Conservation (phyloP, 225 moss, liverwort and hornwort genomes). For the Marchantia polymorpha region DNA sequence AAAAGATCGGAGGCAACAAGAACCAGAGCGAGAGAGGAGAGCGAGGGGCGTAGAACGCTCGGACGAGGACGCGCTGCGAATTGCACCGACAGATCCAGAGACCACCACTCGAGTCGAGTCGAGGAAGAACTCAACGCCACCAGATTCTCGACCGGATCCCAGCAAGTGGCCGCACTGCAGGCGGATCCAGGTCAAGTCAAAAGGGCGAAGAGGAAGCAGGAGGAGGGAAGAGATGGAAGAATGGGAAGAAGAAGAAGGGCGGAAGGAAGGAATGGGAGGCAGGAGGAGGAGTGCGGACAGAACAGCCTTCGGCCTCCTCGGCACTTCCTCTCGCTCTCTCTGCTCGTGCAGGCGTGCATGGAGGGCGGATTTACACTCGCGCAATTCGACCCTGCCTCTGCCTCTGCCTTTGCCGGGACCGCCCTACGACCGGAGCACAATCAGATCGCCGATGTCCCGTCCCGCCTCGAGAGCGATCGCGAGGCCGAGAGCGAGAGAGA, state of each 20-base stretch:
- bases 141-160: neutral
- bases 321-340: neutral
- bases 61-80: neutral
- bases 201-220: neutral
- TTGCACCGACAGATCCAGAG: neutral
- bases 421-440: neutral
- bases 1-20: neutral
- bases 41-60: neutral
- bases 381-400: neutral
- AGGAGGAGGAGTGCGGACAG: neutral
- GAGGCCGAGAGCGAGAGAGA: neutral
- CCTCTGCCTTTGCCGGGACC: neutral
- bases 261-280: neutral
- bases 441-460: neutral
- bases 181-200: constrained; percentile 8
- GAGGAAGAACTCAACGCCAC: neutral
- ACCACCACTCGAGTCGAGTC: neutral
- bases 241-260: neutral
- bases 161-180: neutral
- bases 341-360: neutral
- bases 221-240: no score
- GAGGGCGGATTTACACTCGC: neutral
- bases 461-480: neutral
- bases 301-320: neutral
- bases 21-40: neutral